phyloP scores from a whole-genome alignment of 2,329 filamentous ascomycete species.

The Ophiostoma novo-ulmi region DNA sequence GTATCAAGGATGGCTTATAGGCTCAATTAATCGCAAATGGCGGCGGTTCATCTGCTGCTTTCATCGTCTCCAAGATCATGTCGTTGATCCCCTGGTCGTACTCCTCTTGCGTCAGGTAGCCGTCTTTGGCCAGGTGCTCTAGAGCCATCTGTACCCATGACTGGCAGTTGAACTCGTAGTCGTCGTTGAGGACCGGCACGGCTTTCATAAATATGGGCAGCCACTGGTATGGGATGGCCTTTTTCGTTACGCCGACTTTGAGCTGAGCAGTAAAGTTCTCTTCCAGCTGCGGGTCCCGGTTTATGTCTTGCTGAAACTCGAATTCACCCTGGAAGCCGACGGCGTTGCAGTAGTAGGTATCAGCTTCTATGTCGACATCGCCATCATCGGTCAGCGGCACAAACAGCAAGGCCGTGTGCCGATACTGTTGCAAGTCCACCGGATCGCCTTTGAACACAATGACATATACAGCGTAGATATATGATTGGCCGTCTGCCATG shows the following conservation, averaged over 20 bases:
- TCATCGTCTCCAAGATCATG: conserved; percentile 12
- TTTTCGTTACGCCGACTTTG: background rate
- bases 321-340: background rate
- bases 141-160: conserved; percentile 14
- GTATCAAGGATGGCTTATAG: too few relatives aligned
- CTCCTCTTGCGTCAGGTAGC: background rate
- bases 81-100: conserved; percentile 11
- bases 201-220: background rate
- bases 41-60: background rate
- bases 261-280: background rate
- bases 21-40: background rate
- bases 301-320: background rate
- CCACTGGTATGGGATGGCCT: background rate
- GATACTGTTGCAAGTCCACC: conserved; percentile 11
- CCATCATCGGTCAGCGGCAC: background rate
- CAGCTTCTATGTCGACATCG: background rate
- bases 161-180: conserved; percentile 15
- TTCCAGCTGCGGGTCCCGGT: background rate
- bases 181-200: conserved; percentile 1
- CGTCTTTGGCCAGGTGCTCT: background rate
- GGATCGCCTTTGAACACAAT: conserved; percentile 12
- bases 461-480: background rate
- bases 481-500: background rate
- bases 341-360: conserved; percentile 11
- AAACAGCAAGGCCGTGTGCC: conserved; percentile 4